Base-by-base conservation (phyloP, 768 basidiomycete species). In the Piloderma croceum region DNA sequence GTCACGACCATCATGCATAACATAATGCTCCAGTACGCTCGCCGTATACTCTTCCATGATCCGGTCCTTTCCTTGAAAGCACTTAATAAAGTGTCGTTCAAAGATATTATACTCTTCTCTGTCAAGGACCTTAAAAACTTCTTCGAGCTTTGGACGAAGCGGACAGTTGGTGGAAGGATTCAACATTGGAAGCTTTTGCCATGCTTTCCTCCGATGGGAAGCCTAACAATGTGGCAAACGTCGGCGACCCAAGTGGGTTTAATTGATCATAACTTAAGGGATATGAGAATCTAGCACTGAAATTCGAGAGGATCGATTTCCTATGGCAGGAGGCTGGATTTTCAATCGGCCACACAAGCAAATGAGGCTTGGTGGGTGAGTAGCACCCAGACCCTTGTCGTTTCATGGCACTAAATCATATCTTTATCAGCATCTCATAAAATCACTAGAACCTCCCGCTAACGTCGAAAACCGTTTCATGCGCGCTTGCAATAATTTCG, bases 341-440 rank as follows among this genome's bases (percentile, higher is more conserved):
- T 62, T 49, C n/a, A 60, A 56, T 35, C 41, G 39, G 9, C 34
- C 47, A 0, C 59, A 61, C 19, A 36, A 24, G 7, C 60, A 6
- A 54, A 64, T 10, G 53, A 62, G 40, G 56, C 49, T 13, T 64
- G 62, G 62, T 56, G 47, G 45, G 62, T 64, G 33, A 31, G 62
- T 52, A 17, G n/a, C 12, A 27, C 23, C 31, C n/a, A 35, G n/a
- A 18, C 2, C n/a, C 12, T 6, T 15, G 6, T 3, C 17, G 19
- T 34, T 36, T 13, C 38, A 29, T 12, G 20, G 9, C 18, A 33
- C 6, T 22, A 15, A n/a, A n/a, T n/a, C 20, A 38, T 18, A 24
- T 25, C 17, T 6, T 50, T 43, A 17, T 41, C 10, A 12, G 47
- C 6, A n/a, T 51, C 36, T 27, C 36, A n/a, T 3, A 36, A 4